Conservation (phyloP, 2,329 filamentous ascomycete genomes). For the Elsinoe ampelina region DNA sequence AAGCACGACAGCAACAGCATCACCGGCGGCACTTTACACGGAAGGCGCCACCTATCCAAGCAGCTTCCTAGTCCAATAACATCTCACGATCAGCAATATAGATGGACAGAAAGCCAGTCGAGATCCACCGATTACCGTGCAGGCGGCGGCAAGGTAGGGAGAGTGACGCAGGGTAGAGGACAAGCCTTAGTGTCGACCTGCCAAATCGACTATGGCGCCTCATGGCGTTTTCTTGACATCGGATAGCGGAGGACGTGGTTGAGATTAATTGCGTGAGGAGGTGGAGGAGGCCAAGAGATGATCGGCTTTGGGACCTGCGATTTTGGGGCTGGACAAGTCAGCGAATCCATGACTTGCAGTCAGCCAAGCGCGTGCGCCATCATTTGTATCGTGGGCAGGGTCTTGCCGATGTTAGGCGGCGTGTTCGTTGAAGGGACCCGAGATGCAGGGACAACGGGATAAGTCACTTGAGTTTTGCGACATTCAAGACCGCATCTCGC, state of each 20-base stretch:
- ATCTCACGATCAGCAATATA: constrained; percentile 1
- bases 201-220: constrained; percentile 3
- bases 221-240: constrained; percentile 1
- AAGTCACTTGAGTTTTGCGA: neutral
- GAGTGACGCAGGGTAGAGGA: neutral
- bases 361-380: neutral
- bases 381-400: neutral
- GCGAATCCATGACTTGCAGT: neutral
- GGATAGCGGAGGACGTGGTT: neutral
- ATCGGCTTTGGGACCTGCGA: neutral
- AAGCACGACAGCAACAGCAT: neutral
- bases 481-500: neutral
- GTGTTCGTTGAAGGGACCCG: neutral
- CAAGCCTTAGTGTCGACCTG: neutral
- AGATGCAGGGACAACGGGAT: too few species aligned
- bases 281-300: constrained; percentile 9
- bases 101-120: neutral
- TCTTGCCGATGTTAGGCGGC: neutral
- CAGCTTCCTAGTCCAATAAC: neutral
- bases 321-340: neutral
- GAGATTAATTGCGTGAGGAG: constrained; percentile 3
- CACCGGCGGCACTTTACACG: neutral
- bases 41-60: neutral
- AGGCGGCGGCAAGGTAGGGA: neutral
- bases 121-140: constrained; percentile 2